A percentile compares a stretch with the other conserved stretches of the same genome.
Evolutionary conservation across 2,329 filamentous ascomycete genomes (phyloP).

Genomic region (Onygenales sp.): DNA sequence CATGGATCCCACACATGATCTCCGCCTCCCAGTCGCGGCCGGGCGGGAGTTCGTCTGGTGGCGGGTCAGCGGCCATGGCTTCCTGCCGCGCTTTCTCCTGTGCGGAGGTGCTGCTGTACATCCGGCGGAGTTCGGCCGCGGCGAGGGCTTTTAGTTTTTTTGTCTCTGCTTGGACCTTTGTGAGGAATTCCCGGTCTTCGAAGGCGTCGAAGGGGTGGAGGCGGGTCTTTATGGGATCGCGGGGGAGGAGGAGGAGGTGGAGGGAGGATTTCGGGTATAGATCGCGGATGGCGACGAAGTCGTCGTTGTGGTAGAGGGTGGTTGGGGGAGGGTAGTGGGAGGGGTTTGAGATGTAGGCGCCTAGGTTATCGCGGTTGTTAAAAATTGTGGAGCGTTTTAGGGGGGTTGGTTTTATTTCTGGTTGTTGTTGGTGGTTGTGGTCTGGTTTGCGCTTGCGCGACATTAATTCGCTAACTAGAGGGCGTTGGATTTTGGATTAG

Average conservation of each 20-base stretch:
- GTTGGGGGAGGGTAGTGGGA: constrained; percentile 47
- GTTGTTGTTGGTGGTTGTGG: constrained; percentile 16
- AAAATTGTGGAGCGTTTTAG: constrained; percentile 20
- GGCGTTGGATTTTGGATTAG: constrained; percentile 6
- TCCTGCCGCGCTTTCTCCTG: constrained; percentile 54
- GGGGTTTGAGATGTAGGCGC: constrained; percentile 57
- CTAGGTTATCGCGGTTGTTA: constrained; percentile 51
- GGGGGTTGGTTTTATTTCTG: neutral
- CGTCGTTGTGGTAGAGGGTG: constrained; percentile 57
- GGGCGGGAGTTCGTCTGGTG: constrained; percentile 46
- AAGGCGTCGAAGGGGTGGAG: constrained; percentile 72
- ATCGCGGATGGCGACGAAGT: constrained; percentile 72
- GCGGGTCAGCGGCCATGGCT: constrained; percentile 51
- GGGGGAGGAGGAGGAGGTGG: constrained; percentile 81
- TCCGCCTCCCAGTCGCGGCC: constrained; percentile 73
- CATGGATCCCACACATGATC: constrained; percentile 71
- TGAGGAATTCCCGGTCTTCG: constrained; percentile 59
- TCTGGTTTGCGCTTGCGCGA: constrained; percentile 10
- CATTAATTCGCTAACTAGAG: constrained; percentile 9
- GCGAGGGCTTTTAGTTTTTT: constrained; percentile 54
- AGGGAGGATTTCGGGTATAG: constrained; percentile 75
- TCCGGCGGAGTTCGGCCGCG: constrained; percentile 63
- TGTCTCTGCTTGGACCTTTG: constrained; percentile 51
- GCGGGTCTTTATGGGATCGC: constrained; percentile 49
- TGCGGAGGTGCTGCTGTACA: constrained; percentile 53